Conservation (phyloP, 2,329 filamentous ascomycete species). For the Arthrobotrys conoides region DNA sequence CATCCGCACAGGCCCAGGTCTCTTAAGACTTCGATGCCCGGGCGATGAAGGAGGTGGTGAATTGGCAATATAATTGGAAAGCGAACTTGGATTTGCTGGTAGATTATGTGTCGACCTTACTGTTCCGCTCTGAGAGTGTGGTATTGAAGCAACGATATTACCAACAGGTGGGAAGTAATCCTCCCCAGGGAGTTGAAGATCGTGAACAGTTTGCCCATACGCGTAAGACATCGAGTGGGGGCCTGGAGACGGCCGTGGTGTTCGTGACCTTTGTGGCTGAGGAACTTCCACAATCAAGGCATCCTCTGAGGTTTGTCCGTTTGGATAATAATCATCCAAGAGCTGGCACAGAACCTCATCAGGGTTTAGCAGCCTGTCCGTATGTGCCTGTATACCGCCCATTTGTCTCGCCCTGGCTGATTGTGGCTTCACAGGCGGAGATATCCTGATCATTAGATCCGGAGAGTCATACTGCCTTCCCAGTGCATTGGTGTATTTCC, state of each 20-base stretch:
- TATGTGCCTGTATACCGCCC: constrained; percentile 68
- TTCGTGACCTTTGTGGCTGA: constrained; percentile 70
- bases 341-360: constrained; percentile 86
- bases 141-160: constrained; percentile 67
- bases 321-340: constrained; percentile 85
- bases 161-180: constrained; percentile 88
- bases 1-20: constrained; percentile 57
- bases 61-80: constrained; percentile 56
- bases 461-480: constrained; percentile 91
- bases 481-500: constrained; percentile 93
- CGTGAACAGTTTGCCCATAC: constrained; percentile 51
- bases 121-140: constrained; percentile 62
- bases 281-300: constrained; percentile 92
- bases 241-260: constrained; percentile 82
- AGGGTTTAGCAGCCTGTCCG: constrained; percentile 81
- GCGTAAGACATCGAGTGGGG: constrained; percentile 63
- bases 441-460: constrained; percentile 84
- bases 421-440: constrained; percentile 73
- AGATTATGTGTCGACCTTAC: constrained; percentile 56
- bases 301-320: constrained; percentile 88
- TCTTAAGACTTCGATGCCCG: constrained; percentile 55
- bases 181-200: constrained; percentile 73
- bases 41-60: constrained; percentile 58
- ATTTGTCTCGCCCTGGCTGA: constrained; percentile 54
- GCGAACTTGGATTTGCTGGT: constrained; percentile 47